These are phyloP conservation scores for Wickerhamiella allomyrinae DNA, from an alignment of 805 yeast genomes.

Conservation along the genomic window DNA sequence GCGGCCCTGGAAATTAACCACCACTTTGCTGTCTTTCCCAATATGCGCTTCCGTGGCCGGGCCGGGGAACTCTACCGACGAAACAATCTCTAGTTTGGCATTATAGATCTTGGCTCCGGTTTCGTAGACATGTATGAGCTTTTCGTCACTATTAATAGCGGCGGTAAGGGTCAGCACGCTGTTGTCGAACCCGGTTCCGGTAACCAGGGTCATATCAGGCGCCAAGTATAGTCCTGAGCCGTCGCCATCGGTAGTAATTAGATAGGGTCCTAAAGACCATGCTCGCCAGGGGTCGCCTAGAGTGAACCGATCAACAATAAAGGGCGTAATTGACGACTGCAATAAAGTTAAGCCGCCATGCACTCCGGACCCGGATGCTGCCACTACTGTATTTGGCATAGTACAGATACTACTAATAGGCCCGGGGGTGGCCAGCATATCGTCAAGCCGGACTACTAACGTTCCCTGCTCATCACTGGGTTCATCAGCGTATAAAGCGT, in stretches of 20 bases:
- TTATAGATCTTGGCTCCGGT: slow-evolving; percentile 3
- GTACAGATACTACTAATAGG: slow-evolving; percentile 1
- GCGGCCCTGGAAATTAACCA: neutral
- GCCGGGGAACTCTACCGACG: neutral
- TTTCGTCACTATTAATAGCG: neutral
- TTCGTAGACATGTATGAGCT: slow-evolving; percentile 2
- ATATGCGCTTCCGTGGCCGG: neutral
- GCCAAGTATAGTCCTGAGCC: neutral
- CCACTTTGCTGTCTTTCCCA: neutral
- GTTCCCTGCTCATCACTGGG: neutral
- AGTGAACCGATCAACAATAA: neutral
- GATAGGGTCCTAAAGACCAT: slow-evolving; percentile 1
- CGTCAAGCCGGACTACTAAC: neutral
- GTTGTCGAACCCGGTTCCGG: neutral
- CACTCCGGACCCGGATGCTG: neutral
- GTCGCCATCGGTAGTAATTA: neutral
- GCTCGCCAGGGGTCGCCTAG: neutral
- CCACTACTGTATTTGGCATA: neutral
- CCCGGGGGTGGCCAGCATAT: slow-evolving; percentile 6
- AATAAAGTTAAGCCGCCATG: neutral
- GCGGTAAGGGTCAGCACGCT: neutral
- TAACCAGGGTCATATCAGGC: neutral
- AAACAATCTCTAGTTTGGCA: neutral
- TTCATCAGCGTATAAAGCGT: neutral
- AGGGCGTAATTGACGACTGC: neutral